A percentile compares a stretch with the other conserved stretches of the same genome.
Evolutionary conservation across 257 asterid species (phyloP).

Genomic region (Knoxia roxburghii): DNA sequence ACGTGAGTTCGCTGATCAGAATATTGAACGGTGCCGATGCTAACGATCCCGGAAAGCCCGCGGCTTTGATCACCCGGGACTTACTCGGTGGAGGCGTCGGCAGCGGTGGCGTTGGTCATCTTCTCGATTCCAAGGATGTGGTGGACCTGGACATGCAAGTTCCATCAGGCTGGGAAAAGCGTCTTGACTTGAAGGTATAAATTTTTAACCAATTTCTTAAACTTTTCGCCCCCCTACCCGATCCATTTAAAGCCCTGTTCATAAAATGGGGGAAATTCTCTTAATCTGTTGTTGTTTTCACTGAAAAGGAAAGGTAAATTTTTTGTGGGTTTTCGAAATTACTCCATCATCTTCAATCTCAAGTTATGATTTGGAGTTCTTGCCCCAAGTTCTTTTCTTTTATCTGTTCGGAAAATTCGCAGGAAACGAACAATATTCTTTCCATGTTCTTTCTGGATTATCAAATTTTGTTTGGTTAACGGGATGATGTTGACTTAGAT

Average conservation of each 20-base stretch:
- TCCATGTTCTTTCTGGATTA: neutral
- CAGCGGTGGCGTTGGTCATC: slow-evolving; percentile 13
- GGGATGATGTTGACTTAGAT: neutral
- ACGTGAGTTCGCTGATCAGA: slow-evolving; percentile 67
- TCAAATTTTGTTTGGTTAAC: too few relatives aligned
- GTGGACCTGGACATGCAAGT: slow-evolving; percentile 90
- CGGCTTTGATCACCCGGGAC: slow-evolving; percentile 72
- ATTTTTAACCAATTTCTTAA: neutral
- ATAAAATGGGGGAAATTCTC: too few relatives aligned
- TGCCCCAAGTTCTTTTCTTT: neutral
- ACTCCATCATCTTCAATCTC: neutral
- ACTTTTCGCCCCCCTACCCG: too few relatives aligned
- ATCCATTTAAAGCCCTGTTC: too few relatives aligned
- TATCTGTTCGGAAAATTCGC: neutral
- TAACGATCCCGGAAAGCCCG: slow-evolving; percentile 39
- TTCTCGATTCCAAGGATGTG: slow-evolving; percentile 65
- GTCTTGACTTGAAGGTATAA: slow-evolving; percentile 72
- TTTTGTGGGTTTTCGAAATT: neutral
- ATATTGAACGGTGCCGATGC: slow-evolving; percentile 52
- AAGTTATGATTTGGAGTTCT: neutral
- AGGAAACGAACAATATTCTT: neutral
- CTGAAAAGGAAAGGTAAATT: neutral
- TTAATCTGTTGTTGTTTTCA: neutral
- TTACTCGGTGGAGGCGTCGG: slow-evolving; percentile 50
- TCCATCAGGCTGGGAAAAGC: slow-evolving; percentile 93